Base-by-base conservation (phyloP, 139 green algal species). In the Choricystis sp. region DNA sequence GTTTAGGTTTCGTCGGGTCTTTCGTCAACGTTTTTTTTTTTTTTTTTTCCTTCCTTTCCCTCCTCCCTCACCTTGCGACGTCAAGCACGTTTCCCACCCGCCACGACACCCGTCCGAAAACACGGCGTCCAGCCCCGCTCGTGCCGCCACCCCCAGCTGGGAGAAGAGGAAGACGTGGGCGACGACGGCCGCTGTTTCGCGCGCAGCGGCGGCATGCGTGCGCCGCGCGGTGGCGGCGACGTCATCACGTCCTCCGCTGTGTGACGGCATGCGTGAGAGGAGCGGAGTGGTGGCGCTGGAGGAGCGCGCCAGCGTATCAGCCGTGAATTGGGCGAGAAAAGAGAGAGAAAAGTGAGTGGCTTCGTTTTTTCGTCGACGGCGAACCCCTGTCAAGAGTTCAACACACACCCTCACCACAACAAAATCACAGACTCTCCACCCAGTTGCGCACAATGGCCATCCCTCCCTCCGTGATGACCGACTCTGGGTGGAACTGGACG, bases 401-500 rank as follows among this genome's bases (percentile, higher is more conserved):
- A n/a, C 40, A 52, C 40, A 52, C 40, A 16, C 40, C 16, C 40
- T 52, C 28, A 0, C 21, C 26, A 14, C 0, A 19, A 21, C 27
- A 28, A 16, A 57, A 9, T 65, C 20, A 30, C 31, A 81, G 58
- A 9, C 56, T 64, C 31, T 81, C 64, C 3, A 95, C 72, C 52
- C 87, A 97, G 74, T 97, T 97, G 4, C 68, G 61, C 9, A 97
- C 80, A 27, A 97, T 96, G 5, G 55, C 60, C 74, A 85, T 86
- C 19, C 91, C 91, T 63, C 85, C 81, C 56, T 89, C 65, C 2
- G 90, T 96, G 73, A 97, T 96, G 70, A 96, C 94, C 66, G 69
- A 85, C 71, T 97, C 93, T 3, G 93, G 92, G 72, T 99, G 93
- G 74, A 99, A 99, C 74, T 99, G 93, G 66, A 99, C 91, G 2